These are phyloP conservation scores for Jamesozyma hellenica DNA, from an alignment of 805 yeast species.

Conservation along the genomic window DNA sequence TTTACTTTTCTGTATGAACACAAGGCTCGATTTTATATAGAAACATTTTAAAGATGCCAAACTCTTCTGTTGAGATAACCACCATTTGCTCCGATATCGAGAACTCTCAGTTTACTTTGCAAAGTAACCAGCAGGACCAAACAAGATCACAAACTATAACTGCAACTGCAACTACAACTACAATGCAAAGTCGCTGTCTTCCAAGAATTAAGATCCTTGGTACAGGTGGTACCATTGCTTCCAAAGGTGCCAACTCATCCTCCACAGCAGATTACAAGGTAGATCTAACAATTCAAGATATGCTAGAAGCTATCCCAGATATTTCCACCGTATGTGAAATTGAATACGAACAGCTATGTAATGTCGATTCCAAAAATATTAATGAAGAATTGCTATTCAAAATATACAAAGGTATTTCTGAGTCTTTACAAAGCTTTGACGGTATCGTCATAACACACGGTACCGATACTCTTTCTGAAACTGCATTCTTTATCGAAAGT, in stretches of 20 bases:
- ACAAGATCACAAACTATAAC: background rate
- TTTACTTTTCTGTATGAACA: no score
- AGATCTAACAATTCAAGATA: conserved; percentile 42
- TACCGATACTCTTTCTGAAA: conserved; percentile 61
- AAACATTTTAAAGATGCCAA: conserved; percentile 7
- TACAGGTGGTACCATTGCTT: conserved; percentile 53
- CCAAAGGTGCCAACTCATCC: conserved; percentile 38
- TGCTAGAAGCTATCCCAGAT: conserved; percentile 46
- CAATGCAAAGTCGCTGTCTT: conserved; percentile 8
- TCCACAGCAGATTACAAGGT: conserved; percentile 47
- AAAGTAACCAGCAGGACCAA: conserved; percentile 4
- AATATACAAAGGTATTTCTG: conserved; percentile 38
- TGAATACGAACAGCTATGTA: conserved; percentile 53
- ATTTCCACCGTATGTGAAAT: conserved; percentile 43
- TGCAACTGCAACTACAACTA: no score
- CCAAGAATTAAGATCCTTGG: conserved; percentile 41
- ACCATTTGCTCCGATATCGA: conserved; percentile 29
- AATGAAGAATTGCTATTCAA: conserved; percentile 36
- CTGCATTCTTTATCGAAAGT: conserved; percentile 52
- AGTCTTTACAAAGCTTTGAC: conserved; percentile 37
- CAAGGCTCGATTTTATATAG: no score
- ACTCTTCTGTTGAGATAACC: conserved; percentile 22
- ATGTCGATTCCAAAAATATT: conserved; percentile 52
- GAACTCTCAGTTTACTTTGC: conserved; percentile 23
- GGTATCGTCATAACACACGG: conserved; percentile 64